Evolutionary conservation across 305 asterid genomes (phyloP), one percentile per base, ranked within the genome.

Genomic region (Solanum hybrid): DNA sequence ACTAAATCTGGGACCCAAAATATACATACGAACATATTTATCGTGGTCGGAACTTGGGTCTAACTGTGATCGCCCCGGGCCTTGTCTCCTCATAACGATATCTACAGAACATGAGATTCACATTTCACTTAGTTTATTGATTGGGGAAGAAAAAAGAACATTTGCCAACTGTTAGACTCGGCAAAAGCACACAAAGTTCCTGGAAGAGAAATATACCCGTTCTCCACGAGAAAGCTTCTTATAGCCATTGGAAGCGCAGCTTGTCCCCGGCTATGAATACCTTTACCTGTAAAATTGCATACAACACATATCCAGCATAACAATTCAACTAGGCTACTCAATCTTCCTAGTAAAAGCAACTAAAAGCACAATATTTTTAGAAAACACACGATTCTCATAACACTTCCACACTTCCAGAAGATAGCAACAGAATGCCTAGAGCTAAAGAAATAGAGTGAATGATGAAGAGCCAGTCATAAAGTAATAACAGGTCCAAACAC

Each of bases 261-360:
- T 89, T 92, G 93, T 88, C 96, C 99, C 88, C 94, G 93, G 91
- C 99, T 95, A 89, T 96, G 98, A 88, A 93, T 96, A 77, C 99
- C 99, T 89, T 93, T 95, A 86, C 99, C 98, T 96, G 97, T 87
- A 29, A 78, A 22, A 81, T 66, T 89, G 78, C 38, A 29, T 66
- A 88, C 66, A 87, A 26, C 34, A 84, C 1, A 37, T 84, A 84
- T 51, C 87, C 51, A 84, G 75, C 75, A 19, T 84, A 85, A 17
- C 42, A 84, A 56, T 36, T 85, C 42, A 85, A 56, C 22, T 17
- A 85, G 87, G 76, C 13, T 85, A 56, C 87, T 85, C 75, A 56
- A 31, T 56, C 45, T 85, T 85, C 87, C 87, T 10, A 10, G 72
- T 82, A 9, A 82, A 81, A 45, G 87, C 73, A 82, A 14, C 72